These are phyloP conservation scores for Sclerotinia subarctica DNA, from an alignment of 2,329 filamentous ascomycete genomes.

Conservation along the genomic window DNA sequence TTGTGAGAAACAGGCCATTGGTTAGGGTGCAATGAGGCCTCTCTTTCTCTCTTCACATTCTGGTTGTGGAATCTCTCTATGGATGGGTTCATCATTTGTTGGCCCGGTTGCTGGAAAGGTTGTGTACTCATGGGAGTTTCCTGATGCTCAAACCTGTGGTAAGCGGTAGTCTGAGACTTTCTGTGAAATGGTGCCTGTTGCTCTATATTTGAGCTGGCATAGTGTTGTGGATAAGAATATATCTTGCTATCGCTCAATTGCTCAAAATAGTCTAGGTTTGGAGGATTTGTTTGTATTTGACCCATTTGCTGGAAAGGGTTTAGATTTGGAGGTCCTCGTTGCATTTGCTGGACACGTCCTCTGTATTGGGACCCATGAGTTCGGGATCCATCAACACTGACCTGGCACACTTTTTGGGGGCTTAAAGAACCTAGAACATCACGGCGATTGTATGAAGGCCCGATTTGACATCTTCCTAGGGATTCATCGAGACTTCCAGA, in stretches of 20 bases:
- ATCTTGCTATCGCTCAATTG: not conserved
- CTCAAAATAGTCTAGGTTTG: not conserved
- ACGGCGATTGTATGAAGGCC: too few relatives aligned
- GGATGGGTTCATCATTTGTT: not conserved
- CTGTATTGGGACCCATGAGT: too few relatives aligned
- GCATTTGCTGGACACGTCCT: not conserved
- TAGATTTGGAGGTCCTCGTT: not conserved
- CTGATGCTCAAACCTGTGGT: not conserved
- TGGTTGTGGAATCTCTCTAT: not conserved
- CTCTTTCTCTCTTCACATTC: not conserved
- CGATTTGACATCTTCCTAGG: too few relatives aligned
- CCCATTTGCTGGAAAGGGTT: not conserved
- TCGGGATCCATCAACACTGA: not conserved
- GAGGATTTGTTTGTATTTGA: not conserved
- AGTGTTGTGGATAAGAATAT: not conserved
- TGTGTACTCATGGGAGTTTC: not conserved
- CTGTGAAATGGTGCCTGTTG: not conserved
- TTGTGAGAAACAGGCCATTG: not conserved
- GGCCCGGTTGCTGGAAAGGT: not conserved
- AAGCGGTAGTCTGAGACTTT: rapidly evolving
- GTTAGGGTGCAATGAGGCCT: not conserved
- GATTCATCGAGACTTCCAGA: not conserved
- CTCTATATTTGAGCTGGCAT: too few relatives aligned
- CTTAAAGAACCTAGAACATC: not conserved
- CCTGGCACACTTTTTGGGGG: not conserved